Conservation (phyloP, 495 filamentous ascomycete species). For the Penicillium atrosanguineum region DNA sequence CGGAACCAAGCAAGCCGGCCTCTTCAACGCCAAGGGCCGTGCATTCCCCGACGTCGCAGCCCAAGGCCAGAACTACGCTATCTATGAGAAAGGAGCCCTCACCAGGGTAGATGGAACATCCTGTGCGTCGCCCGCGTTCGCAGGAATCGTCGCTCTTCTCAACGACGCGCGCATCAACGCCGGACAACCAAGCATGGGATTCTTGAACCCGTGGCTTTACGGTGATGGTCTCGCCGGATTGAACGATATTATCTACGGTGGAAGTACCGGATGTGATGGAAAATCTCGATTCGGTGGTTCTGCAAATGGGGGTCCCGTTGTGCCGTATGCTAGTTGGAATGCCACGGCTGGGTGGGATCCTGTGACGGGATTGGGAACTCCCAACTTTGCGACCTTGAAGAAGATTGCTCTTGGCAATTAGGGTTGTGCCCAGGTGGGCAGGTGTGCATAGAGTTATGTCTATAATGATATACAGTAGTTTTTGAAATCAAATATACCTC, state of each 20-base stretch:
- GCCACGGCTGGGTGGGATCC: slow-evolving; percentile 61
- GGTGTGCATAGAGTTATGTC: neutral
- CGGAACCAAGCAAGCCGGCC: slow-evolving; percentile 42
- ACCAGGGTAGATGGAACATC: slow-evolving; percentile 60
- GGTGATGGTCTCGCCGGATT: slow-evolving; percentile 48
- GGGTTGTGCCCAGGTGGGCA: neutral
- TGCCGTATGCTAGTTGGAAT: slow-evolving; percentile 47
- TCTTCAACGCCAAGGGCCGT: slow-evolving; percentile 63
- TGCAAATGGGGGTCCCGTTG: slow-evolving; percentile 33
- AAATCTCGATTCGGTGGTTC: slow-evolving; percentile 38
- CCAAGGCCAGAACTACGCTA: slow-evolving; percentile 53
- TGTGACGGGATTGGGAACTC: slow-evolving; percentile 59
- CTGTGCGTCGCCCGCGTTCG: slow-evolving; percentile 61
- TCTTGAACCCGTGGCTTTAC: slow-evolving; percentile 77
- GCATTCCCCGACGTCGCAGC: slow-evolving; percentile 74
- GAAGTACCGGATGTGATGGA: slow-evolving; percentile 60
- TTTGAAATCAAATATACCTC: too few relatives aligned
- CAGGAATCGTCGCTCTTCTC: slow-evolving; percentile 61
- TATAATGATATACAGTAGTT: too few relatives aligned
- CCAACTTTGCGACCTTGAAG: slow-evolving; percentile 42
- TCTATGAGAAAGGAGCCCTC: slow-evolving; percentile 52
- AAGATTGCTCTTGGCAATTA: slow-evolving; percentile 21
- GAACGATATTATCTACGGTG: slow-evolving; percentile 62
- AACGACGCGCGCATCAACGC: slow-evolving; percentile 62
- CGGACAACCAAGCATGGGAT: slow-evolving; percentile 59